Evolutionary conservation across 768 basidiomycete genomes (phyloP), one percentile per base, ranked within the genome.

Genomic region (Hypsizygus marmoreus): DNA sequence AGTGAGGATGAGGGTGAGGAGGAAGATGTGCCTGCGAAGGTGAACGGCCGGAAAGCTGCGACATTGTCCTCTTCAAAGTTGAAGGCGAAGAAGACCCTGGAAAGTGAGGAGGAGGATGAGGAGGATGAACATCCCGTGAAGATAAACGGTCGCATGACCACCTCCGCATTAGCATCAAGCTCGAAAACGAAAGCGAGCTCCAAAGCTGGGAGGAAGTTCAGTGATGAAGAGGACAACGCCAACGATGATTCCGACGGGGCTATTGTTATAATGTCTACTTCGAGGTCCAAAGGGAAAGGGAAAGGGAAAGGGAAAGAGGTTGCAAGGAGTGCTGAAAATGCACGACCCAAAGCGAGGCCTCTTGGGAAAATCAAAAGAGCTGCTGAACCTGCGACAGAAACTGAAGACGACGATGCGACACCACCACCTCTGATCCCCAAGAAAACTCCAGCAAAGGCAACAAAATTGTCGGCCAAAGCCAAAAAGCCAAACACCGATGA

Each of bases 211-310:
- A 24, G 7, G 16, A 2, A n/a, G 6, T 28, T 40, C 23, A 31
- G 45, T 22, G 48, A 54, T 12, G 54, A 55, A 14, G 57, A 52
- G 12, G 51, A 46, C 22, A 31, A n/a, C 28, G 32, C 31, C 8
- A 43, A 36, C 8, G 37, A 35, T 6, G 55, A 49, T 32, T 45
- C 43, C 11, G 58, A 55, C 23, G 58, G 54, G 13, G 45, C 45
- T 22, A 29, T 20, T 5, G 38, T 55, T 31, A 30, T 45, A 10
- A 14, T 47, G 26, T 38, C 49, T 22, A 53, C 52, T 24, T 17
- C 46, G 20, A 57, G 51, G 40, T 25, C 45, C 23, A 56, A 52
- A 38, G 24, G 26, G 48, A 14, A 55, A 57, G 20, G 20, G 34
- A 23, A 48, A 43, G 1, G 61, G 51, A n/a, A 47, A 49, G 34